These are phyloP conservation scores for Tricholoma hemisulphureum DNA, from an alignment of 768 basidiomycete species.

Conservation along the genomic window DNA sequence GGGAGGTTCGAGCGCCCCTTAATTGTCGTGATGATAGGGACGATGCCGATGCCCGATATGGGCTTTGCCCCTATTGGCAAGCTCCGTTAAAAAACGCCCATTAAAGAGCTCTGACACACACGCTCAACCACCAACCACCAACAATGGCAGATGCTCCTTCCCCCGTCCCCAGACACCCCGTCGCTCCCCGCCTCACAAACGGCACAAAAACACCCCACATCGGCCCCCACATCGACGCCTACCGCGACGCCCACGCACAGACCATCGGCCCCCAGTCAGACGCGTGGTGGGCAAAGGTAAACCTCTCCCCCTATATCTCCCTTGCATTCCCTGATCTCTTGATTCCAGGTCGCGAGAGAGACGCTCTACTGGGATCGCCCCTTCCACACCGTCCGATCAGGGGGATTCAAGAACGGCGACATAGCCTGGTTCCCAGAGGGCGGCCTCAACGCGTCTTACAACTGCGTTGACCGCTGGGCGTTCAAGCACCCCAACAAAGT, in stretches of 20 bases:
- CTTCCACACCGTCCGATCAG: slow-evolving; percentile 83
- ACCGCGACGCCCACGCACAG: slow-evolving; percentile 60
- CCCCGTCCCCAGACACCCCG: slow-evolving; percentile 52
- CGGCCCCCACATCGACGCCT: slow-evolving; percentile 76
- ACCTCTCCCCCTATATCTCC: too few species aligned
- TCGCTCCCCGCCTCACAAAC: slow-evolving; percentile 69
- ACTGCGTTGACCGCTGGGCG: slow-evolving; percentile 97
- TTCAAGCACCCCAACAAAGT: slow-evolving; percentile 85
- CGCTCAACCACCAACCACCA: too few species aligned
- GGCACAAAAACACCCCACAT: slow-evolving; percentile 72
- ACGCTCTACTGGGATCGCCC: slow-evolving; percentile 85
- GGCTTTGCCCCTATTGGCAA: too few species aligned
- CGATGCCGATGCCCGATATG: too few species aligned
- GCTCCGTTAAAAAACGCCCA: too few species aligned
- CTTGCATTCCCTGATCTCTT: too few species aligned
- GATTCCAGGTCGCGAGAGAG: slow-evolving; percentile 61
- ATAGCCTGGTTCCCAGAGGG: slow-evolving; percentile 98
- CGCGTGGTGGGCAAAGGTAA: slow-evolving; percentile 84
- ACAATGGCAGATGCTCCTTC: too few species aligned
- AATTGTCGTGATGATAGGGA: too few species aligned
- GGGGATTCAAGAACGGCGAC: slow-evolving; percentile 81
- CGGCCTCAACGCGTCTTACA: slow-evolving; percentile 89
- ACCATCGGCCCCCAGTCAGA: slow-evolving; percentile 79
- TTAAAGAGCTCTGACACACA: too few species aligned
- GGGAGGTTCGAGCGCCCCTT: too few species aligned